A percentile compares a stretch with the other conserved stretches of the same genome.
phyloP scores from a whole-genome alignment of 2,329 filamentous ascomycete species.

The Chaetomiaceae sp. region DNA sequence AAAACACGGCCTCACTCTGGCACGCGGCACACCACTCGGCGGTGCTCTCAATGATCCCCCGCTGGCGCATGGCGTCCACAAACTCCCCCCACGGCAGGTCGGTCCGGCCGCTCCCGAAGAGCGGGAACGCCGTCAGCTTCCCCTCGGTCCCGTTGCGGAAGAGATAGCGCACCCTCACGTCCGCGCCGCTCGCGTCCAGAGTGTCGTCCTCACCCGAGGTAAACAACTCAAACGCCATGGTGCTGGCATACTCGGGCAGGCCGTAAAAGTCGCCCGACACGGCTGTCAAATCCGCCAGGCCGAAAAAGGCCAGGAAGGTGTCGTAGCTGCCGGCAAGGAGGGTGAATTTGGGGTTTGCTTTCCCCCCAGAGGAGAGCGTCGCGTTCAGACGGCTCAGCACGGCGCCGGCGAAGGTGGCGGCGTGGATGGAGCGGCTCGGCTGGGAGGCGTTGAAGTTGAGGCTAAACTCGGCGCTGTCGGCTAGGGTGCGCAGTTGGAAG shows the following conservation, averaged over 20 bases:
- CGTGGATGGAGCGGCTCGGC: slow-evolving; percentile 50
- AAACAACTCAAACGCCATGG: slow-evolving; percentile 73
- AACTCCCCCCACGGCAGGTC: slow-evolving; percentile 68
- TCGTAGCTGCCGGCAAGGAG: slow-evolving; percentile 49
- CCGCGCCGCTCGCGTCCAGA: slow-evolving; percentile 36
- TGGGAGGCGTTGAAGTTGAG: slow-evolving; percentile 78
- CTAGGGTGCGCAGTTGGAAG: slow-evolving; percentile 64
- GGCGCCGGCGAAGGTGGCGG: slow-evolving; percentile 39
- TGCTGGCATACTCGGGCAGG: slow-evolving; percentile 77
- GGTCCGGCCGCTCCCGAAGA: slow-evolving; percentile 55
- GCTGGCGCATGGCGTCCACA: slow-evolving; percentile 46
- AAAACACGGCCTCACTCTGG: slow-evolving; percentile 65
- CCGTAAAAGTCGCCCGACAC: slow-evolving; percentile 63
- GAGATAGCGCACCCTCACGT: slow-evolving; percentile 57
- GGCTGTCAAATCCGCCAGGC: slow-evolving; percentile 48
- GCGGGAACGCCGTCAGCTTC: slow-evolving; percentile 49
- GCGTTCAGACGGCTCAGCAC: slow-evolving; percentile 51
- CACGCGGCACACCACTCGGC: slow-evolving; percentile 77
- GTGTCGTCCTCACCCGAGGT: slow-evolving; percentile 45
- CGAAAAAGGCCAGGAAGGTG: slow-evolving; percentile 61
- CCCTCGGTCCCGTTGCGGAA: slow-evolving; percentile 59
- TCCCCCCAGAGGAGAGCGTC: slow-evolving; percentile 39
- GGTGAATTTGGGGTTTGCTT: slow-evolving; percentile 46
- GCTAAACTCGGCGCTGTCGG: slow-evolving; percentile 75
- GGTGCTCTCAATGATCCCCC: slow-evolving; percentile 38